A percentile compares a stretch with the other conserved stretches of the same genome.
These are phyloP conservation scores for Penicillium hordei DNA, from an alignment of 2,329 filamentous ascomycete genomes.

Conservation along the genomic window DNA sequence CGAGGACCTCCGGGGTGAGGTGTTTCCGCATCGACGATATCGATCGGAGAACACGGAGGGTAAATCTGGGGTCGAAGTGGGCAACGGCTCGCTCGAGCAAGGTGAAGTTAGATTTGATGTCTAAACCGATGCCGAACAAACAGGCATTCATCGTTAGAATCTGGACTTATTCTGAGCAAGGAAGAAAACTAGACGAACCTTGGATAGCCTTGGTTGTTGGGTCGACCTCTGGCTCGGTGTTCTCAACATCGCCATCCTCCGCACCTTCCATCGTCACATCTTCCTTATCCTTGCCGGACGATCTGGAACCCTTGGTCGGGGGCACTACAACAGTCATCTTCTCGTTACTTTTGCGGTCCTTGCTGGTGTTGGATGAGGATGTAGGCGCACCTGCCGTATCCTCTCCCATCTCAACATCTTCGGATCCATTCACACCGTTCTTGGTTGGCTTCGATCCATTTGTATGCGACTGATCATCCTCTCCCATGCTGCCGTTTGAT, in stretches of 20 bases:
- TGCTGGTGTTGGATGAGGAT: constrained; percentile 57
- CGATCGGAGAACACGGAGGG: constrained; percentile 86
- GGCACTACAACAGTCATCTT: constrained; percentile 82
- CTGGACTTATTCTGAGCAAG: neutral
- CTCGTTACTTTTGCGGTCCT: constrained; percentile 69
- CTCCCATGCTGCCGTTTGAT: constrained; percentile 57
- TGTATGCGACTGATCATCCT: constrained; percentile 67
- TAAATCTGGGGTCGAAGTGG: constrained; percentile 93
- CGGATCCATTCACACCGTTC: constrained; percentile 64
- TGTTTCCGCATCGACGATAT: constrained; percentile 95
- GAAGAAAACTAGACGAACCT: constrained; percentile 31
- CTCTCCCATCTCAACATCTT: constrained; percentile 72
- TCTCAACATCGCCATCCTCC: constrained; percentile 44
- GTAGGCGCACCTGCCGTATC: constrained; percentile 54
- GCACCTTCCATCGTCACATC: constrained; percentile 70
- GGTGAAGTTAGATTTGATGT: constrained; percentile 92
- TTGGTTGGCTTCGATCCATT: constrained; percentile 70
- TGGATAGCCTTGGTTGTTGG: constrained; percentile 53
- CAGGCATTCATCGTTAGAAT: neutral
- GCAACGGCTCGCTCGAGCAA: constrained; percentile 88
- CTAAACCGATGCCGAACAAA: constrained; percentile 49
- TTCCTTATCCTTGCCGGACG: constrained; percentile 60
- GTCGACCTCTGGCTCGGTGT: constrained; percentile 47
- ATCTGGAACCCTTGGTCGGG: constrained; percentile 64
- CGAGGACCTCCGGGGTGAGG: constrained; percentile 76